Base-by-base conservation (phyloP, 352 stramenopile species). In the Phytopythium litorale region DNA sequence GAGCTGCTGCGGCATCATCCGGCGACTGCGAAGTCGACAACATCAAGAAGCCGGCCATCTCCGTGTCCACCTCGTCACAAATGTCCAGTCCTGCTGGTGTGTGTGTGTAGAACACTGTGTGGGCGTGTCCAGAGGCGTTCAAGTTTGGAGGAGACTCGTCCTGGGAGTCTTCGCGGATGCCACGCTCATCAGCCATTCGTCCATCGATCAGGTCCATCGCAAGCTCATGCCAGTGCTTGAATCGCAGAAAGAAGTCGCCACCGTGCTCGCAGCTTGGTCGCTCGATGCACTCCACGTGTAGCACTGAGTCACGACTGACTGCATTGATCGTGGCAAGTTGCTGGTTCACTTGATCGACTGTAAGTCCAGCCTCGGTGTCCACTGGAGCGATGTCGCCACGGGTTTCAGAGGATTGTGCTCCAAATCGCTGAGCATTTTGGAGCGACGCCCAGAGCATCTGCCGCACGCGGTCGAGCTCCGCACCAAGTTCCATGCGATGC, bases 31-130 rank as follows among this genome's bases (percentile, higher is more conserved):
- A 69, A 12, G 77, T 70, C 2, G 81, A 82, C 21, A 91, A 67
- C 79, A 92, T 90, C 23, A 94, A 67, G 48, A 89, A 94, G 45
- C 83, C 85, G 38, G 68, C 77, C 82, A 91, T 90, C 32, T 91
- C 78, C 3, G 9, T 32, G 37, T 51, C 7, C 6, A 37, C 23
- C 3, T 49, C 54, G 18, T 60, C 54, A 25, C 37, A 38, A 12
- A 43, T 15, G 7, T 16, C 15, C 4, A 50, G 23, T 4, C 19
- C 23, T 7, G 72, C 81, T 15, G 84, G 81, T 33, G 90, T 78
- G 2, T 81, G 80, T 1, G 89, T 67, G 43, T 89, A 89, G 58
- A 89, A 67, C 12, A 56, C 59, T 0, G 62, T 30, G 56, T 76
- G 63, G 52, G 7, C 13, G 23, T 23, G 8, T 5, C 16, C 30